Percentiles rank a stretch among this genome's conserved stretches.
Conservation (phyloP, 768 basidiomycete genomes). For the Suillus placidus region DNA sequence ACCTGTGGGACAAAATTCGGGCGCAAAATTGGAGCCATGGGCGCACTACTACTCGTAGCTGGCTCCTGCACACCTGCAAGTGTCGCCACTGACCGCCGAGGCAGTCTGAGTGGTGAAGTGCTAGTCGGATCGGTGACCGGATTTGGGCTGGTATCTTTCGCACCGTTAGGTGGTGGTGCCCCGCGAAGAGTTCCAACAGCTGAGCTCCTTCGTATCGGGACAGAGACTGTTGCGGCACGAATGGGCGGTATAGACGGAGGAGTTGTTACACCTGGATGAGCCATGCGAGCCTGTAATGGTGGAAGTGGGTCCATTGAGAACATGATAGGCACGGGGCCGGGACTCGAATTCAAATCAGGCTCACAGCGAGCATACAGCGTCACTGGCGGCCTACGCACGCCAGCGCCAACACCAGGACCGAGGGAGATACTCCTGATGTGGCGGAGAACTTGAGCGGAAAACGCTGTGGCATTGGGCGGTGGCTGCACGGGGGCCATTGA, state of each 20-base stretch:
- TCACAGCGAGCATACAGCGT: constrained; percentile 67
- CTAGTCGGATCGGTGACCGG: background rate
- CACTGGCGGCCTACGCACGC: constrained; percentile 19
- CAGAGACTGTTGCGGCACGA: constrained; percentile 36
- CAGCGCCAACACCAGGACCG: constrained; percentile 21
- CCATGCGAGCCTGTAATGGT: constrained; percentile 11
- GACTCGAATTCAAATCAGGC: constrained; percentile 49
- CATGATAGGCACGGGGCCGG: constrained; percentile 61
- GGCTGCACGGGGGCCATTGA: constrained; percentile 1
- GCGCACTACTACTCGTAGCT: constrained; percentile 4
- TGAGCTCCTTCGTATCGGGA: constrained; percentile 26
- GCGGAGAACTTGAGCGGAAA: constrained; percentile 30
- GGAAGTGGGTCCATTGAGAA: constrained; percentile 59
- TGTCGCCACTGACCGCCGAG: constrained; percentile 21
- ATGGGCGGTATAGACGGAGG: constrained; percentile 15
- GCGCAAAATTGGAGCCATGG: constrained; percentile 44
- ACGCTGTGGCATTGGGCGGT: constrained; percentile 32
- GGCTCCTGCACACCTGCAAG: background rate
- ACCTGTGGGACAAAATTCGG: constrained; percentile 67
- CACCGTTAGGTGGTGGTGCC: background rate
- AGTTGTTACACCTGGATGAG: background rate
- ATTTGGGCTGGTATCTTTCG: background rate
- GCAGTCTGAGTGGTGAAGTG: constrained; percentile 16
- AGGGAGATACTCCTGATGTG: constrained; percentile 25
- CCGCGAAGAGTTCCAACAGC: background rate